Base-by-base conservation (phyloP, 352 stramenopile species). In the Globisporangium nodosum region DNA sequence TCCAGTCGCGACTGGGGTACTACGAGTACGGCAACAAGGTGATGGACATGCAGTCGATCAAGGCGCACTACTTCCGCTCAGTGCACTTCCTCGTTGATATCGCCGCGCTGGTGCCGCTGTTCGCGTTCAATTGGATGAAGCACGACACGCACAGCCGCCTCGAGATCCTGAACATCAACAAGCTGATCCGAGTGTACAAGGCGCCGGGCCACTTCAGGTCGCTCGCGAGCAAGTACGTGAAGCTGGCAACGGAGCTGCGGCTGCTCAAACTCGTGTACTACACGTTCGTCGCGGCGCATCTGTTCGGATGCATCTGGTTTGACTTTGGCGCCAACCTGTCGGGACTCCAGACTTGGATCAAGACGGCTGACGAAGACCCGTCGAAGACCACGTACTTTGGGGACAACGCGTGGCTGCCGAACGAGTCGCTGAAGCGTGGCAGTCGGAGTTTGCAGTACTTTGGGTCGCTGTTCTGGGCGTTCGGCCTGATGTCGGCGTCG, bases 1-100 rank as follows among this genome's bases (percentile, higher is more conserved):
- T 88, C 9, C 68, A 81, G 7, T 80, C 69, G 1, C 68, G 70
- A 1, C 70, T 85, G 35, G 76, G 78, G 0, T 88, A 75, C 59
- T 88, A 85, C 56, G 66, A 80, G 43, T 87, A 77, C 31, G 78
- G 76, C 33, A 87, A 88, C 60, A 88, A 88, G 49, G 64, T 87
- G 5, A 85, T 84, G 71, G 69, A 81, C 56, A 30, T 76, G 13
- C 43, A 43, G 0, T 42, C 60, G 4, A 84, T 88, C 55, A 70
- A 68, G 27, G 30, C 45, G 0, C 72, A 75, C 11, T 88, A 87
- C 50, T 54, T 85, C 31, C 52, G 51, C 9, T 87, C 78, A 0
- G 37, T 40, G 2, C 49, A 65, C 8, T 86, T 88, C 53, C 42
- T 49, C 0, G 61, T 88, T 30, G 78, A 88, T 49, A 54, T 81